Evolutionary conservation across 2,329 filamentous ascomycete species (phyloP), one percentile per base, ranked within the genome.

Genomic region (Clonostachys rhizophaga): DNA sequence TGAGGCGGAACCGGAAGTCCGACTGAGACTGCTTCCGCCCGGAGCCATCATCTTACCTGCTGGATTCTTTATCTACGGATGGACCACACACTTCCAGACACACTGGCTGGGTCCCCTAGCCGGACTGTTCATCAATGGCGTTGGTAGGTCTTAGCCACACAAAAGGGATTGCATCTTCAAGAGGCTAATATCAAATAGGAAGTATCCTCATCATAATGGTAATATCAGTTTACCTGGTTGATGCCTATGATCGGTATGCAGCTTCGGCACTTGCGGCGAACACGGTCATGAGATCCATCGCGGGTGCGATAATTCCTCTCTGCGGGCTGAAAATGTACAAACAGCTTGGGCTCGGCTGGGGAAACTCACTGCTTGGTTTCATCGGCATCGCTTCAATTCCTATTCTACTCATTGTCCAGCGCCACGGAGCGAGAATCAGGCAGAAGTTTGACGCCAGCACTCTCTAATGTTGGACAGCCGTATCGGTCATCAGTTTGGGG

Each of bases 161-260:
- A 58, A 65, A 67, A 34, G 43, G 41, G 3, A 17, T 33, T 18
- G 30, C 40, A 1, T 6, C 7, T 10, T 2, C 34, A 17, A 5
- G 30, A 14, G 16, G 14, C 42, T 43, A 17, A 43, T 17, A 2
- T 13, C 7, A 14, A n/a, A n/a, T 30, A 43, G 44, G 37, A 18
- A 44, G 33, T 14, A 11, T 47, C 11, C 30, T 35, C 14, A 40
- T 12, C 18, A 24, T 45, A 43, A 75, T 78, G 68, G 67, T 69
- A 0, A 64, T 73, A 5, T 70, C 75, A 43, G 77, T 75, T 0
- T 86, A 86, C 53, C 67, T 84, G 4, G 74, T 84, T 16, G 80
- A 85, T 47, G 70, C 74, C 6, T 67, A 62, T 43, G 55, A 57
- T 20, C 48, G 58, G 35, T 66, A 63, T 5, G 49, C 52, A 1